Conservation (phyloP, 331 rosid genomes). For the Malus hybrid region DNA sequence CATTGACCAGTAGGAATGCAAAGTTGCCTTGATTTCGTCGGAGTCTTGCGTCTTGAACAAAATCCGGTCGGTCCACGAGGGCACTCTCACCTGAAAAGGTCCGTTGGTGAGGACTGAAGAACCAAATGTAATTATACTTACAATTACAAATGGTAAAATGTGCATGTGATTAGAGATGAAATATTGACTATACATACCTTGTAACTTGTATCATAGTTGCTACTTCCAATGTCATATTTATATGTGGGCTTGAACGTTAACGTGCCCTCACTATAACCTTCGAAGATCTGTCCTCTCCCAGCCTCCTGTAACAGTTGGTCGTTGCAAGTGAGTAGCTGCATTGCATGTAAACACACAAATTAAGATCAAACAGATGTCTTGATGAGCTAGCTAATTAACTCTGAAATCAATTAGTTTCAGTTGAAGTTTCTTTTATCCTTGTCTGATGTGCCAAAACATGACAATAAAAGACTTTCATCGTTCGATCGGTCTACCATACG, state of each 20-base stretch:
- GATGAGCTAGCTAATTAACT: too few species aligned
- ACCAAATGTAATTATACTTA: background rate
- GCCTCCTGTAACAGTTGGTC: slow-evolving; percentile 77
- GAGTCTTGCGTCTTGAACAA: slow-evolving; percentile 42
- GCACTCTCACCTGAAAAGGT: slow-evolving; percentile 35
- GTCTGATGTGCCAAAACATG: too few species aligned
- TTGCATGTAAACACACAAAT: background rate
- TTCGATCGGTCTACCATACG: too few species aligned
- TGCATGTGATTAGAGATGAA: background rate
- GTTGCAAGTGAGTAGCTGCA: slow-evolving; percentile 36
- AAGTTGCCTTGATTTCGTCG: slow-evolving; percentile 28
- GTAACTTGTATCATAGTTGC: slow-evolving; percentile 55
- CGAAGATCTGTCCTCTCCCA: slow-evolving; percentile 56
- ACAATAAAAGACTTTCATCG: too few species aligned
- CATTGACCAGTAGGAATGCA: slow-evolving; percentile 45
- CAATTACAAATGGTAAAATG: background rate
- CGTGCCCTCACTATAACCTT: slow-evolving; percentile 62
- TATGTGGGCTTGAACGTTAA: slow-evolving; percentile 67
- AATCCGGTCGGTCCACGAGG: slow-evolving; percentile 67
- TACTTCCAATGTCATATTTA: slow-evolving; percentile 55
- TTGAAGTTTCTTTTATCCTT: too few species aligned
- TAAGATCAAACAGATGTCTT: too few species aligned
- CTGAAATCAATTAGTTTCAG: too few species aligned
- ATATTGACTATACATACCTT: slow-evolving; percentile 16
- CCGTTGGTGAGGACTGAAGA: background rate